These are phyloP conservation scores for Flaveria trinervia DNA, from an alignment of 129 eudicot species.

Conservation along the genomic window DNA sequence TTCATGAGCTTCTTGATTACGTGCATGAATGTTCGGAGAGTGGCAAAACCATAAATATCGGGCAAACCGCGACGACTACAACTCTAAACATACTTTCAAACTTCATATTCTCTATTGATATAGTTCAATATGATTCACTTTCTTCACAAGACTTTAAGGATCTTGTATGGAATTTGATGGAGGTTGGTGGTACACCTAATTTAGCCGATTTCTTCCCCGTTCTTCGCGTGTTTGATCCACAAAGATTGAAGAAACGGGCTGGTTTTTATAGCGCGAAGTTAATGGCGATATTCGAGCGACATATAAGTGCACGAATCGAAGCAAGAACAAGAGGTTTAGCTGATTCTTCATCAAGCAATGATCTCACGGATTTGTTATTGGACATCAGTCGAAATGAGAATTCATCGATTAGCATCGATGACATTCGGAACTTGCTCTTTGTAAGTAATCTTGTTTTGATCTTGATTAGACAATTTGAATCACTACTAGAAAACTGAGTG, in stretches of 20 bases:
- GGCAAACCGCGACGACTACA: slow-evolving; percentile 33
- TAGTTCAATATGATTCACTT: slow-evolving; percentile 23
- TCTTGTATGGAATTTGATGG: slow-evolving; percentile 29
- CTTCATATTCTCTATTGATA: slow-evolving; percentile 37
- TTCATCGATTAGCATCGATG: slow-evolving; percentile 17
- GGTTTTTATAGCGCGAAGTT: slow-evolving; percentile 7
- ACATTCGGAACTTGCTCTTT: slow-evolving; percentile 27
- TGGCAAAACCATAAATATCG: slow-evolving; percentile 25
- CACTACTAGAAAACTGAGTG: too few relatives aligned
- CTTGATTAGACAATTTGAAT: neutral
- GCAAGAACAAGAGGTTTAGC: neutral
- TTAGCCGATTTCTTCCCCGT: slow-evolving; percentile 34
- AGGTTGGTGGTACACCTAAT: slow-evolving; percentile 34
- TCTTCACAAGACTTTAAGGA: slow-evolving; percentile 35
- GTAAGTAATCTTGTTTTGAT: slow-evolving; percentile 28
- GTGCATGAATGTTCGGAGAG: neutral
- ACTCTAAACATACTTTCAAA: slow-evolving; percentile 37
- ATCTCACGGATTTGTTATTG: slow-evolving; percentile 31
- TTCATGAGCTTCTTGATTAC: slow-evolving; percentile 36
- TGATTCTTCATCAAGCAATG: slow-evolving; percentile 8
- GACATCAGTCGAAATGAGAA: slow-evolving; percentile 19
- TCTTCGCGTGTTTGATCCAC: slow-evolving; percentile 31
- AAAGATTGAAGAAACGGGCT: slow-evolving; percentile 13
- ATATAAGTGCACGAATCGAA: slow-evolving; percentile 17
- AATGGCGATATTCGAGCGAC: slow-evolving; percentile 28